phyloP scores from a whole-genome alignment of 345 rosid genomes.

The Sapria himalayana region DNA sequence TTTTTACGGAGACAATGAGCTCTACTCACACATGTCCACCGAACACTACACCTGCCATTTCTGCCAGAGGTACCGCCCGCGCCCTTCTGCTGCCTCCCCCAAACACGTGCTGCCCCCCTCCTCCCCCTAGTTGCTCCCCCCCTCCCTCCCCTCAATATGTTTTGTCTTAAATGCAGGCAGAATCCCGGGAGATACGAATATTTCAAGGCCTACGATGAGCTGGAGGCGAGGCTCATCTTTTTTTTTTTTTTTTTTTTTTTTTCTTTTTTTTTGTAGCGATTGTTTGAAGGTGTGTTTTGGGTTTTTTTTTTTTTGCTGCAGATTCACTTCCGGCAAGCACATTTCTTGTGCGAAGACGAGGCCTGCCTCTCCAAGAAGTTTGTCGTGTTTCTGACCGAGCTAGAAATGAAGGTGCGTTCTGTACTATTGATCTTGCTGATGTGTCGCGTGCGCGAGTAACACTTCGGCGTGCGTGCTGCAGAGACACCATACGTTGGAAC shows the following conservation, averaged over 20 bases:
- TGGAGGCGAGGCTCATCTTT: conserved; percentile 34
- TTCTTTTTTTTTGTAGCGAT: background rate
- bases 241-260: background rate
- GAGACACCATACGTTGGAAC: conserved; percentile 86
- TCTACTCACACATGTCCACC: conserved; percentile 74
- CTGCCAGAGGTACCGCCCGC: conserved; percentile 56
- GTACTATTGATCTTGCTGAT: too few relatives aligned
- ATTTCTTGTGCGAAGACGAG: conserved; percentile 88
- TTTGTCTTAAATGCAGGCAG: conserved; percentile 31
- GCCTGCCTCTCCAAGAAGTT: conserved; percentile 82
- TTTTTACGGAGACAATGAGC: conserved; percentile 85
- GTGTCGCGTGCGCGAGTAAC: too few relatives aligned
- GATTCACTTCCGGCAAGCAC: conserved; percentile 83
- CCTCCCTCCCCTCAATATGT: background rate
- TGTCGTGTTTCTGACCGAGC: conserved; percentile 61
- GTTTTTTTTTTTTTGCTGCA: conserved; percentile 14
- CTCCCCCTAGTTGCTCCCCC: too few relatives aligned
- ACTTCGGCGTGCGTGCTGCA: too few relatives aligned
- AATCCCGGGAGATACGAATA: conserved; percentile 80
- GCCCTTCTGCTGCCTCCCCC: too few relatives aligned
- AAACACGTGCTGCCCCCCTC: too few relatives aligned
- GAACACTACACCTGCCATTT: conserved; percentile 85
- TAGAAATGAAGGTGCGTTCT: conserved; percentile 64
- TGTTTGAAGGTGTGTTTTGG: background rate
- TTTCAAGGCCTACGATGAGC: conserved; percentile 72